Evolutionary conservation across 208 protist species (phyloP).

Genomic region (Porcisia hertigi): DNA sequence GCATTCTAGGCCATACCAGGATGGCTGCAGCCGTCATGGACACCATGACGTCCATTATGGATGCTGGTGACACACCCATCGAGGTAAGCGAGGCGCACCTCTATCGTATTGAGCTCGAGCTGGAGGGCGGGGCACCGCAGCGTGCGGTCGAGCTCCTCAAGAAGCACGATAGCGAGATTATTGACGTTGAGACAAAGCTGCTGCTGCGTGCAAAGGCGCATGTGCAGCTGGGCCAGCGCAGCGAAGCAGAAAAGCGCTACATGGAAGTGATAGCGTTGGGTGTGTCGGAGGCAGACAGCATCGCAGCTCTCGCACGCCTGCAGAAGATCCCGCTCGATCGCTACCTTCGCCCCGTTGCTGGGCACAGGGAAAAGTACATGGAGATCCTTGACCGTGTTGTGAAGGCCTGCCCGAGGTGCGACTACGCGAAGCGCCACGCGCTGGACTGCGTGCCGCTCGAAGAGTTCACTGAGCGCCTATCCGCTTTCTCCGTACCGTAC

Average conservation of each 20-base stretch:
- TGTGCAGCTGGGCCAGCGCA: slow-evolving; percentile 71
- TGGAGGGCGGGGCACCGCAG: slow-evolving; percentile 54
- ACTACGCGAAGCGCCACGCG: slow-evolving; percentile 65
- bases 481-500: slow-evolving; percentile 55
- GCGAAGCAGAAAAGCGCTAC: slow-evolving; percentile 79
- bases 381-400: slow-evolving; percentile 69
- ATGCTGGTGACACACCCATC: slow-evolving; percentile 64
- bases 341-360: slow-evolving; percentile 44
- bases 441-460: slow-evolving; percentile 83
- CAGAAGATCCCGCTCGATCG: slow-evolving; percentile 78
- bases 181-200: slow-evolving; percentile 61
- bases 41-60: slow-evolving; percentile 79
- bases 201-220: slow-evolving; percentile 69
- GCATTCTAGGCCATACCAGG: slow-evolving; percentile 70
- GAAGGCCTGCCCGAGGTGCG: slow-evolving; percentile 43
- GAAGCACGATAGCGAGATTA: slow-evolving; percentile 67
- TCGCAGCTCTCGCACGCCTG: slow-evolving; percentile 77
- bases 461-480: slow-evolving; percentile 57
- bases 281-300: slow-evolving; percentile 72
- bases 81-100: slow-evolving; percentile 77
- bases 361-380: slow-evolving; percentile 64
- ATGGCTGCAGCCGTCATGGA: slow-evolving; percentile 78
- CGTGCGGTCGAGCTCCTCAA: slow-evolving; percentile 82
- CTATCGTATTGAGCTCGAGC: slow-evolving; percentile 76
- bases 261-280: slow-evolving; percentile 72